Conservation (phyloP, 2,329 filamentous ascomycete species). For the Pseudocercospora vitis region DNA sequence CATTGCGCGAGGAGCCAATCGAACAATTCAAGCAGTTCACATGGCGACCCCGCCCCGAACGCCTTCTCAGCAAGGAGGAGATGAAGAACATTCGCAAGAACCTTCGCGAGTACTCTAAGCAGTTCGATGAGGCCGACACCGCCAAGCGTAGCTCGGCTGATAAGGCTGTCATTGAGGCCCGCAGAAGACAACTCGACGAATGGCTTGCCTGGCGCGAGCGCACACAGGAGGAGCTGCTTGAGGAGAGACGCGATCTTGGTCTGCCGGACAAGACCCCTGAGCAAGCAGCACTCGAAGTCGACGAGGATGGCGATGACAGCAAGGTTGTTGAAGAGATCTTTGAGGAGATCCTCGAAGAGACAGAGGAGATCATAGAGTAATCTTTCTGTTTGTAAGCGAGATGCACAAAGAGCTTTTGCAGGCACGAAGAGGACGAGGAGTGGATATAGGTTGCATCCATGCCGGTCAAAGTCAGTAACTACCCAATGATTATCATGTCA, state of each 20-base stretch:
- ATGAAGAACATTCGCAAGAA: constrained; percentile 98
- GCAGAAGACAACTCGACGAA: constrained; percentile 78
- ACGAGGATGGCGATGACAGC: constrained; percentile 48
- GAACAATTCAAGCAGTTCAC: constrained; percentile 98
- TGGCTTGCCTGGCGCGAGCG: constrained; percentile 82
- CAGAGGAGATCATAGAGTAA: constrained; percentile 68
- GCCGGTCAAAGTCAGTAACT: neutral
- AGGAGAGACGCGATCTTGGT: constrained; percentile 68
- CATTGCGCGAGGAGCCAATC: constrained; percentile 83
- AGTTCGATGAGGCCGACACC: constrained; percentile 93
- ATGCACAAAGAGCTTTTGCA: constrained; percentile 6
- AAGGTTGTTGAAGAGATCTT: constrained; percentile 73
- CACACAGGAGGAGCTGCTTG: constrained; percentile 68
- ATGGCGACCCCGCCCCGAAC: constrained; percentile 88
- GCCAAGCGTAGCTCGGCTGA: constrained; percentile 93
- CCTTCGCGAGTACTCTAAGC: constrained; percentile 89
- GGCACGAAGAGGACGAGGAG: neutral
- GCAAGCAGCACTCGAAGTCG: constrained; percentile 57
- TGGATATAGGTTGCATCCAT: neutral
- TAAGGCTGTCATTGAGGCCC: constrained; percentile 85
- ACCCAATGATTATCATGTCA: too few relatives aligned
- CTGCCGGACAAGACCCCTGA: constrained; percentile 66
- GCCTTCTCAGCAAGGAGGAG: constrained; percentile 93
- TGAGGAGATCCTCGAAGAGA: constrained; percentile 86
- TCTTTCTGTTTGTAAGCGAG: neutral